phyloP scores from a whole-genome alignment of 169 alveolate genomes.

The Eimeria mitis region DNA sequence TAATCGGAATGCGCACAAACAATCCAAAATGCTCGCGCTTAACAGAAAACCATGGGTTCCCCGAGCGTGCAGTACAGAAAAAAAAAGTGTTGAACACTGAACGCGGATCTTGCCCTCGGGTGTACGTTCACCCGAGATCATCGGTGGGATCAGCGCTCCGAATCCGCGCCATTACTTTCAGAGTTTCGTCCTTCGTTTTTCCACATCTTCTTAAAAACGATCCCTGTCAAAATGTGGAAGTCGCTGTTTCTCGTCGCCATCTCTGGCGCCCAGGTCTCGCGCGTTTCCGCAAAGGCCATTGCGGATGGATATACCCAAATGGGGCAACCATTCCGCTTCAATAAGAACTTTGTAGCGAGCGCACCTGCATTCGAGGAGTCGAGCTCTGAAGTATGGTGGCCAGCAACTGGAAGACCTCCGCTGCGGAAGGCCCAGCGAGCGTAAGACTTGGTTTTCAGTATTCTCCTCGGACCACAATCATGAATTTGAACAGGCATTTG shows the following conservation, averaged over 20 bases:
- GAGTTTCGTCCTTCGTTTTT: slow-evolving; percentile 66
- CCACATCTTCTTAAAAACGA: slow-evolving; percentile 6
- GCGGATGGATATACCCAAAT: slow-evolving; percentile 73
- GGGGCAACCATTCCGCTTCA: slow-evolving; percentile 81
- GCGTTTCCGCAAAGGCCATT: slow-evolving; percentile 45
- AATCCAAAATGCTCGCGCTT: neutral
- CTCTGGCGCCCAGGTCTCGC: slow-evolving; percentile 14
- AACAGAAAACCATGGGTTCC: neutral
- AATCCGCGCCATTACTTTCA: slow-evolving; percentile 65
- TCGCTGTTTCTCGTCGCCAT: slow-evolving; percentile 1
- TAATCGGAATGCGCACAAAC: neutral
- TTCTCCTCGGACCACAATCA: neutral
- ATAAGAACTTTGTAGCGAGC: slow-evolving; percentile 2
- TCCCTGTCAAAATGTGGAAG: slow-evolving; percentile 74
- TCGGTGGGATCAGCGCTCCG: neutral
- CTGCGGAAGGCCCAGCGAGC: slow-evolving; percentile 34
- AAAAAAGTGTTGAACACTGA: slow-evolving; percentile 6
- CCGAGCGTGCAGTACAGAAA: neutral
- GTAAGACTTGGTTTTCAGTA: neutral
- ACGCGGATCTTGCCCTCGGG: neutral
- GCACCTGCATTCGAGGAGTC: slow-evolving; percentile 50
- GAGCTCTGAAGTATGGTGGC: slow-evolving; percentile 70
- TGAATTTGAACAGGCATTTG: neutral
- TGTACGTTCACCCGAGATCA: slow-evolving; percentile 65
- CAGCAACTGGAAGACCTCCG: slow-evolving; percentile 78